phyloP scores from a whole-genome alignment of 805 yeast species.

The Ogataea methylovora region DNA sequence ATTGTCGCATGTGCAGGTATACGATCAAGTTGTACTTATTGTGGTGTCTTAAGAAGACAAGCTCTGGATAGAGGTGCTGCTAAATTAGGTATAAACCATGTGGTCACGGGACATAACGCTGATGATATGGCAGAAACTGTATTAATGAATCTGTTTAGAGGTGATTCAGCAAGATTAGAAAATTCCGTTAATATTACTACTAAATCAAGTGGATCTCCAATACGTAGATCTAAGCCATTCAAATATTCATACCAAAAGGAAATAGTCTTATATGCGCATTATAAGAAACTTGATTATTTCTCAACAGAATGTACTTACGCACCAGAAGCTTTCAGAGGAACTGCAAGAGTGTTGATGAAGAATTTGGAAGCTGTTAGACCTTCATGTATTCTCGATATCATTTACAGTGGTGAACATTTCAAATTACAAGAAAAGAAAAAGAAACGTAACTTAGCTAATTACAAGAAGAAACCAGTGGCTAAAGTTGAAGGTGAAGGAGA shows the following conservation, averaged over 20 bases:
- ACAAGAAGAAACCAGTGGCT: slow-evolving; percentile 24
- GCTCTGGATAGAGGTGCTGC: slow-evolving; percentile 95
- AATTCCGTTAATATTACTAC: slow-evolving; percentile 84
- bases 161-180: slow-evolving; percentile 92
- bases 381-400: slow-evolving; percentile 87
- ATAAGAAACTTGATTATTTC: slow-evolving; percentile 89
- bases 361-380: slow-evolving; percentile 87
- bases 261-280: slow-evolving; percentile 94
- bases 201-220: slow-evolving; percentile 74
- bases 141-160: slow-evolving; percentile 86
- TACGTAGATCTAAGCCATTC: slow-evolving; percentile 91
- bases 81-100: slow-evolving; percentile 75
- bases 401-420: slow-evolving; percentile 86
- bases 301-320: slow-evolving; percentile 98
- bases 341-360: slow-evolving; percentile 88
- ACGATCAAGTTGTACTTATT: slow-evolving; percentile 91
- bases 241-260: slow-evolving; percentile 96
- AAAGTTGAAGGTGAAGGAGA: slow-evolving; percentile 24
- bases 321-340: slow-evolving; percentile 97
- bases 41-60: slow-evolving; percentile 96
- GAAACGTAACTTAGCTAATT: slow-evolving; percentile 11
- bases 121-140: slow-evolving; percentile 99
- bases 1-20: slow-evolving; percentile 92
- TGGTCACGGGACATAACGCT: slow-evolving; percentile 97
- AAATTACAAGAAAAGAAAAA: slow-evolving; percentile 52